Percentiles rank a stretch among this genome's conserved stretches.
phyloP scores from a whole-genome alignment of 2,329 filamentous ascomycete species.

The Claviceps pusilla region DNA sequence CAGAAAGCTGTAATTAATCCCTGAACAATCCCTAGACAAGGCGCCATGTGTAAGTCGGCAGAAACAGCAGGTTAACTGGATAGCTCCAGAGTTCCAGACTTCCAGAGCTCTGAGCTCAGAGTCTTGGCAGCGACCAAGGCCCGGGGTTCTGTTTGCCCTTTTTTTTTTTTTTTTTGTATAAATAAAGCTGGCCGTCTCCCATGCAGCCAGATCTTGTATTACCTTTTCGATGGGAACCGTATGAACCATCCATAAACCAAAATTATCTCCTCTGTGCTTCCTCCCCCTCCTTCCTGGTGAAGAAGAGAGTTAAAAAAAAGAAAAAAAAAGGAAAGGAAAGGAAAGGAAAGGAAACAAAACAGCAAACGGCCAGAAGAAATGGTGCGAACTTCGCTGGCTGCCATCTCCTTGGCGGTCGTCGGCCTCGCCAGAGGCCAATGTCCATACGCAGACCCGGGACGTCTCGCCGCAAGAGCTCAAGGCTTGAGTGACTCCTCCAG shows the following conservation, averaged over 20 bases:
- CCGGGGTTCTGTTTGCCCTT: neutral
- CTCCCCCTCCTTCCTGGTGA: neutral
- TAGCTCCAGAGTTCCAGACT: neutral
- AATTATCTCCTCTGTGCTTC: neutral
- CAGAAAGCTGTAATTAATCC: neutral
- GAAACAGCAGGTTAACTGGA: neutral
- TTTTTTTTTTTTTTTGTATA: neutral
- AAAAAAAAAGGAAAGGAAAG: neutral
- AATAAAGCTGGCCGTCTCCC: neutral
- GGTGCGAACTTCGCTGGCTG: constrained; percentile 12
- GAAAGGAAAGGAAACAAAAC: too few relatives aligned
- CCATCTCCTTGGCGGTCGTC: constrained; percentile 13
- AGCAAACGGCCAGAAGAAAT: constrained; percentile 8
- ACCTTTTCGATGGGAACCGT: neutral
- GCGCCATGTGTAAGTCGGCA: neutral
- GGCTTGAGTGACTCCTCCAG: constrained; percentile 13
- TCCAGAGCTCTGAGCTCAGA: neutral
- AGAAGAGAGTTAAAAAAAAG: neutral
- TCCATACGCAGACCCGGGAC: constrained; percentile 18
- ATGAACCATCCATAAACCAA: neutral
- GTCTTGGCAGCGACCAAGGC: neutral
- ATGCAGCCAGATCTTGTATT: neutral
- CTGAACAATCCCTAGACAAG: neutral
- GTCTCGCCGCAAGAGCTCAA: constrained; percentile 13
- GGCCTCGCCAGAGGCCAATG: constrained; percentile 17